phyloP scores from a whole-genome alignment of 495 filamentous ascomycete species.

The Tirmania nivea region DNA sequence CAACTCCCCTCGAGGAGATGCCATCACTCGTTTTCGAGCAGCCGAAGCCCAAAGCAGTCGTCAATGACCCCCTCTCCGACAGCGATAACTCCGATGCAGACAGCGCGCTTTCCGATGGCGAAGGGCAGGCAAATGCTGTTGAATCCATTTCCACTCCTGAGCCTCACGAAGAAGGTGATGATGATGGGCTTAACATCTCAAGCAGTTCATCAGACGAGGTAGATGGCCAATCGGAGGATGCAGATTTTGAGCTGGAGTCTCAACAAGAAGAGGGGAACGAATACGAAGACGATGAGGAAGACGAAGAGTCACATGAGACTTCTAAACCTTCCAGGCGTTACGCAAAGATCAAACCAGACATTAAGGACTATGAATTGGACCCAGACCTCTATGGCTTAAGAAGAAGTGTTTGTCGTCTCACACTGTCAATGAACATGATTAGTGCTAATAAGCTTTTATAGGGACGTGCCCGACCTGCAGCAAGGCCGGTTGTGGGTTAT shows the following conservation, averaged over 20 bases:
- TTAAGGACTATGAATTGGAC: conserved; percentile 69
- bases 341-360: conserved; percentile 23
- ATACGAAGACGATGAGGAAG: neutral
- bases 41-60: neutral
- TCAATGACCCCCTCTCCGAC: conserved; percentile 5
- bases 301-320: neutral
- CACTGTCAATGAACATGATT: neutral
- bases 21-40: neutral
- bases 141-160: conserved; percentile 16
- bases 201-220: conserved; percentile 14
- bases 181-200: conserved; percentile 6
- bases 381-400: conserved; percentile 91
- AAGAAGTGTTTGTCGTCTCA: conserved; percentile 53
- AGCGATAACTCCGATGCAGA: conserved; percentile 16
- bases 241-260: conserved; percentile 13
- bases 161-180: conserved; percentile 12
- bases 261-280: neutral
- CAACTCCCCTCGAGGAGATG: neutral
- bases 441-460: conserved; percentile 1
- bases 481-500: conserved; percentile 27
- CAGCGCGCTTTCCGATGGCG: conserved; percentile 14
- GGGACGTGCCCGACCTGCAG: conserved; percentile 32
- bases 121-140: conserved; percentile 12
- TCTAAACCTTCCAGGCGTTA: neutral
- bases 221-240: conserved; percentile 16